Base-by-base conservation (phyloP, 495 filamentous ascomycete genomes). In the Aspergillus haitiensis region DNA sequence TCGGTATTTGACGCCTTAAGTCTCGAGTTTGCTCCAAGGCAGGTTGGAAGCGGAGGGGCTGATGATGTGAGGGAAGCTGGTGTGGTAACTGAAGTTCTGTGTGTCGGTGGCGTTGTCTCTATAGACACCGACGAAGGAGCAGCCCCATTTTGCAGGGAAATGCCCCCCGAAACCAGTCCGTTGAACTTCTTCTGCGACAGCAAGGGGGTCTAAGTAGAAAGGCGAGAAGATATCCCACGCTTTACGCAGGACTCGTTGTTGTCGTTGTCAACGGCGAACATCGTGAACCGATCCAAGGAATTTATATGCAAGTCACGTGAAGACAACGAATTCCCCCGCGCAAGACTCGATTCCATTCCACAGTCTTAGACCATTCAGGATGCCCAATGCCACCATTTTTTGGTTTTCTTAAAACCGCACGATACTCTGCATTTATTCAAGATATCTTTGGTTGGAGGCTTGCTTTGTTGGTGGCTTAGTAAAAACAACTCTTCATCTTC, bases 271-370 rank as follows among this genome's bases (percentile, higher is more conserved):
- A 35, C 31, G 42, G 21, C 42, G 55, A 53, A 13, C 56, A 53
- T 55, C 51, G 34, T 52, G 45, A 52, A 46, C 59, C 35, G 62
- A 67, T 58, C 67, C 64, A 72, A 55, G 56, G 62, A 47, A 65
- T 70, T 68, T 71, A 66, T 74, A 73, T 69, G 67, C 15, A 1
- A 11, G 49, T 67, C 70, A 72, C 70, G 68, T 72, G 70, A 72
- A 32, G 18, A n/a, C 34, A 39, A 34, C 42, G 51, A 52, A 58
- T 55, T 57, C 59, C 52, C 56, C 52, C 39, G 40, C 42, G 32
- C 52, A 27, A 27, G 21, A 27, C 37, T 40, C 10, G 11, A 40
- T 40, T 40, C 37, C 37, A 11, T n/a, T n/a, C 37, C n/a, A n/a
- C 37, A 3, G n/a, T n/a, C 37, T n/a, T 4, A 7, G 37, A 5